Base-by-base conservation (phyloP, 306 rosid species). In the Elaeagnus macrophylla region DNA sequence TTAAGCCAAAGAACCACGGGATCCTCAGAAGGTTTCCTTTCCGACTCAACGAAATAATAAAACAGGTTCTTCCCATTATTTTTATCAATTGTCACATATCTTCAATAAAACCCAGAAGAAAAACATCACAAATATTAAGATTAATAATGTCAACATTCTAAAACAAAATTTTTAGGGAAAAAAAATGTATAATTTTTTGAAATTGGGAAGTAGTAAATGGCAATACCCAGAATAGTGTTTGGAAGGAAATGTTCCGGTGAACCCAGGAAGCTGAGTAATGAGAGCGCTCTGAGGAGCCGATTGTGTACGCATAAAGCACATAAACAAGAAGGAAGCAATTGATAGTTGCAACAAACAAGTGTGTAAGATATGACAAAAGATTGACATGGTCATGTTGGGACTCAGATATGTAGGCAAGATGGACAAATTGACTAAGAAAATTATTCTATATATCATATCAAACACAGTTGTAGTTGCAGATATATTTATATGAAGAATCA, bases 1-100 rank as follows among this genome's bases (percentile, higher is more conserved):
- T 91, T 91, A 53, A 91, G 93, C 97, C 97, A 91, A n/a, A 91
- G 79, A 75, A 84, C 96, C 66, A 91, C 72, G 0, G 97, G 96
- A 73, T 91, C 97, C 73, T 72, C 65, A 13, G 83, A 52, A n/a
- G 96, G 87, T 41, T 82, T 80, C 42, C 83, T 60, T 67, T 86
- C 93, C 8, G 99, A 91, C 39, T 56, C 85, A 47, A 86, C 81
- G 25, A 91, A 84, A 53, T 86, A 86, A 58, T 91, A 91, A 57
- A 70, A 91, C 78, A 87, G 69, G 55, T 75, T 91, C 81, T 64
- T 82, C 57, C 85, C 94, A 66, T 74, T 78, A 16, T 40, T 56
- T 51, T 67, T 56, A 15, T 76, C 75, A 47, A 80, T 42, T 0
- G 74, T 71, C 48, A 76, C 75, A 54, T 76, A 80, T 59, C 86